phyloP scores from a whole-genome alignment of 2,329 filamentous ascomycete genomes.

The Scorias spongiosa region DNA sequence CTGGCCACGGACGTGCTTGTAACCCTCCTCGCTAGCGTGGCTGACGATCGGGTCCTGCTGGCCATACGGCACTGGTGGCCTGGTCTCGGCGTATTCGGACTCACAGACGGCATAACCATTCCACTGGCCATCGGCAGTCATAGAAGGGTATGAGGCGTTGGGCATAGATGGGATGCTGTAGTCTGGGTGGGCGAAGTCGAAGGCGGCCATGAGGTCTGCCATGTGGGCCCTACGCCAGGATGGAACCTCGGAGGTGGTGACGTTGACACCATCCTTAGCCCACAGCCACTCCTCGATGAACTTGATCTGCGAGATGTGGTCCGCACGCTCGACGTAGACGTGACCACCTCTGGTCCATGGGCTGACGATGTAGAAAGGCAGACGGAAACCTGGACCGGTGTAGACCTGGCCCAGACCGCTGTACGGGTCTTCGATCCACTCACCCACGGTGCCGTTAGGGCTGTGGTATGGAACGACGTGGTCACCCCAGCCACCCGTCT shows the following conservation, averaged over 20 bases:
- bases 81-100: constrained; percentile 19
- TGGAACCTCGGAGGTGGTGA: constrained; percentile 29
- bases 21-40: constrained; percentile 36
- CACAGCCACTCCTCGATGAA: constrained; percentile 38
- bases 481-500: constrained; percentile 41
- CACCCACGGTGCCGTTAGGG: constrained; percentile 33
- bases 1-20: constrained; percentile 36
- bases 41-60: constrained; percentile 24
- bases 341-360: constrained; percentile 40
- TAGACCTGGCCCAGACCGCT: constrained; percentile 25
- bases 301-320: constrained; percentile 41
- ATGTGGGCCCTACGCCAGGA: constrained; percentile 33
- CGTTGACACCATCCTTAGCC: constrained; percentile 26
- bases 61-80: constrained; percentile 35
- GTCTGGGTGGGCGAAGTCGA: constrained; percentile 34
- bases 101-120: constrained; percentile 32
- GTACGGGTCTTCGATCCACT: constrained; percentile 37
- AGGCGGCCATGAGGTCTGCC: constrained; percentile 33
- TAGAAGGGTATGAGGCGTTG: constrained; percentile 28
- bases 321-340: constrained; percentile 39
- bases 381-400: constrained; percentile 33
- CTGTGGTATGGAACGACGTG: constrained; percentile 39
- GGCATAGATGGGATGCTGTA: constrained; percentile 34
- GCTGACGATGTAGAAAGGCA: constrained; percentile 41
- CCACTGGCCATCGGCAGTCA: constrained; percentile 27